Base-by-base conservation (phyloP, 2,329 filamentous ascomycete species). In the Verruconis gallopava region DNA sequence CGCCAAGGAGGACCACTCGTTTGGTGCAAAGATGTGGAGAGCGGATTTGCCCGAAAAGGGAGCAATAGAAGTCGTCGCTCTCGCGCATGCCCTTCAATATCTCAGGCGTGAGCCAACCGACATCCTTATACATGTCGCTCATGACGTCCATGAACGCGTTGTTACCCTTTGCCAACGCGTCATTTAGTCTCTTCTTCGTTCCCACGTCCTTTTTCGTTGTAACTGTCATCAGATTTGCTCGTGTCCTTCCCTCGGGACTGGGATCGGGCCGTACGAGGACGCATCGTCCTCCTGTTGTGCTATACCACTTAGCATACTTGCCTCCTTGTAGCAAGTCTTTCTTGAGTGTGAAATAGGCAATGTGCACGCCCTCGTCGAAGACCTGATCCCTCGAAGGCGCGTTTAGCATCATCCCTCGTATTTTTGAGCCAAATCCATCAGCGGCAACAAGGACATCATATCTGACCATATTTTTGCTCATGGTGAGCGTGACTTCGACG, bases 301-400 rank as follows among this genome's bases (percentile, higher is more conserved):
- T 49, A 37, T 49, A 50, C 50, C 55, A 53, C 28, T 47, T 34
- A 13, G 22, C 15, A 40, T 44, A 44, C 28, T 28, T 43, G 32
- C 51, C 45, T 21, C 58, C 51, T 0, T 44, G 45, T n/a, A 48
- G 21, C 5, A 43, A 43, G 13, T 39, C 36, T 6, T 39, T 30
- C 2, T 58, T 57, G 21, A 67, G 55, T 9, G 51, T 63, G 52
- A 62, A 69, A 49, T 60, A 68, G 2, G 57, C 61, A 4, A 51
- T 47, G 42, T 60, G 64, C 33, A 60, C 38, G 13, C 53, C 53
- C 15, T 53, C 53, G 5, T 49, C 51, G 11, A 46, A 47, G 37
- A 51, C 47, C 18, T 28, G 20, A 14, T 47, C 42, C 22, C 32
- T 21, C 14, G 38, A n/a, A 2, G 20, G 15, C 34, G 46, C 46